Conservation (phyloP, 2,329 filamentous ascomycete genomes). For the Claviceps africana region DNA sequence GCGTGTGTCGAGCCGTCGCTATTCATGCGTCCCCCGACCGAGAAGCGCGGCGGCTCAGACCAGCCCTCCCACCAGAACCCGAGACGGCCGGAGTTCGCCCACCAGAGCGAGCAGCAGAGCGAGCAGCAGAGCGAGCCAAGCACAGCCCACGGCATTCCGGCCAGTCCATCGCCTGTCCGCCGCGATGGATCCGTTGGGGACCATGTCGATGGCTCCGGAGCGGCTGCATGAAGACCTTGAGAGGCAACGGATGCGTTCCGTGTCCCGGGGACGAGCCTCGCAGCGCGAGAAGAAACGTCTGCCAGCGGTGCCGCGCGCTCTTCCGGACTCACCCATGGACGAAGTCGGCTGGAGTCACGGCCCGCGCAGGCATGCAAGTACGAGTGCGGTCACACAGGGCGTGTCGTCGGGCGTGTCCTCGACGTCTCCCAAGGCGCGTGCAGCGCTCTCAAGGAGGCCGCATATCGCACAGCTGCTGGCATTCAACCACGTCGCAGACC, state of each 20-base stretch:
- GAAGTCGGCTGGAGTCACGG: not conserved
- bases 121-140: slow-evolving; percentile 12
- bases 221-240: not conserved
- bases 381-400: not conserved
- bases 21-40: slow-evolving; percentile 24
- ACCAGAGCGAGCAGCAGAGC: too few species aligned
- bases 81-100: not conserved
- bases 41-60: slow-evolving; percentile 7
- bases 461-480: slow-evolving; percentile 4
- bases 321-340: not conserved
- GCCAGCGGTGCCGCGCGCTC: not conserved
- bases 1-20: slow-evolving; percentile 30
- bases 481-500: not conserved
- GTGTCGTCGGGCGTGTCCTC: too few species aligned
- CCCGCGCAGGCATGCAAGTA: slow-evolving; percentile 4
- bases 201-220: slow-evolving; percentile 1
- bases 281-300: not conserved
- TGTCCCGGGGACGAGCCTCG: not conserved
- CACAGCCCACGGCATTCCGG: slow-evolving; percentile 32
- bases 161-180: slow-evolving; percentile 39
- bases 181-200: slow-evolving; percentile 30
- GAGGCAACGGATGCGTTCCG: not conserved
- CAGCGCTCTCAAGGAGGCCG: not conserved
- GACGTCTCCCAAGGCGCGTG: not conserved
- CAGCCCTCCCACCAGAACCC: slow-evolving; percentile 2